A percentile compares a stretch with the other conserved stretches of the same genome.
These are phyloP conservation scores for Neonectria punicea DNA, from an alignment of 2,329 filamentous ascomycete genomes.

Conservation along the genomic window DNA sequence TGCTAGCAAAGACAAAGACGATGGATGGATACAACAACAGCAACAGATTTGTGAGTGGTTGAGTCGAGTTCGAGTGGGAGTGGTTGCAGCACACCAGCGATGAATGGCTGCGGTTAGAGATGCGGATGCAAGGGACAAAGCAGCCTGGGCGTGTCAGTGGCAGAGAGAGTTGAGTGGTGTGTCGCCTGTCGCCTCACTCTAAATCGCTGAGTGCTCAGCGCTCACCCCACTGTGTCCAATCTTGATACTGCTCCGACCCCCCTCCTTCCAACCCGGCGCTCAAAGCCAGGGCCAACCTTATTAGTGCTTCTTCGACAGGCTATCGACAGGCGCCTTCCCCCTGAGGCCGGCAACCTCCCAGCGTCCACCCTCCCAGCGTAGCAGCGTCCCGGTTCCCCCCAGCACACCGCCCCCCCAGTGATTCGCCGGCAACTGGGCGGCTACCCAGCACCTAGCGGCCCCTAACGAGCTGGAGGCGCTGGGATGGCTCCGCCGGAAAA, in stretches of 20 bases:
- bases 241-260: constrained; percentile 33
- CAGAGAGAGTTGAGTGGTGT: neutral
- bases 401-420: constrained; percentile 16
- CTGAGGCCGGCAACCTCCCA: constrained; percentile 35
- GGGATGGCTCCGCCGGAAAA: constrained; percentile 15
- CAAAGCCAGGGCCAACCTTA: constrained; percentile 26
- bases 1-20: neutral
- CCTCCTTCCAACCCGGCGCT: constrained; percentile 7
- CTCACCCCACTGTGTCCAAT: constrained; percentile 33
- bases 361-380: constrained; percentile 6
- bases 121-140: constrained; percentile 26
- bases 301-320: neutral
- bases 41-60: neutral
- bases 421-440: constrained; percentile 30
- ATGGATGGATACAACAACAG: constrained; percentile 5
- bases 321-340: constrained; percentile 29
- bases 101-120: constrained; percentile 23
- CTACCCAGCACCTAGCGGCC: constrained; percentile 34
- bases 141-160: neutral
- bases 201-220: neutral
- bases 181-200: neutral
- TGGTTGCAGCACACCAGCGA: constrained; percentile 13
- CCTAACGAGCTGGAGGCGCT: constrained; percentile 37
- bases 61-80: neutral
- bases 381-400: neutral